phyloP scores from a whole-genome alignment of 495 filamentous ascomycete genomes.

The Podospora conica region DNA sequence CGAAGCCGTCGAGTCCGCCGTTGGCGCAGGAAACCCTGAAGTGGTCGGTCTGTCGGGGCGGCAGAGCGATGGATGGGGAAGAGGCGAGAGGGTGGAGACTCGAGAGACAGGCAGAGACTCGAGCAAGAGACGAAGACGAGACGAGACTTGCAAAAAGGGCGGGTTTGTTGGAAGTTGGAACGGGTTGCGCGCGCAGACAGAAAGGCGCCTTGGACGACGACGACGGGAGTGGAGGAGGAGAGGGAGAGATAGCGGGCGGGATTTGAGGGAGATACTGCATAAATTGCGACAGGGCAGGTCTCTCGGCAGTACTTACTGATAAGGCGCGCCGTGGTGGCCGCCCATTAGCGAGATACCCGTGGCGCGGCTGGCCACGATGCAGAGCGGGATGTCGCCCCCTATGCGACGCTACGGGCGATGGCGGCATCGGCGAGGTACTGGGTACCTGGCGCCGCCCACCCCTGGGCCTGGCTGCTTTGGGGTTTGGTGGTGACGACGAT shows the following conservation, averaged over 20 bases:
- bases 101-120: too few relatives aligned
- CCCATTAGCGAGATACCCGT: conserved; percentile 22
- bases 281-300: conserved; percentile 22
- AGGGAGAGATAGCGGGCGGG: conserved; percentile 27
- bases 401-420: conserved; percentile 20
- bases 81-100: background rate
- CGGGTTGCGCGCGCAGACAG: conserved; percentile 8
- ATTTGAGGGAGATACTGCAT: conserved; percentile 25
- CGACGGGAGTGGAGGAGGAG: background rate
- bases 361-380: background rate
- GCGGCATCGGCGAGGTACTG: conserved; percentile 17
- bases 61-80: background rate
- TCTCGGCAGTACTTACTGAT: conserved; percentile 15
- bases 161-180: too few relatives aligned
- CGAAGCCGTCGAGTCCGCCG: background rate
- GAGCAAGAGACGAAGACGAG: background rate
- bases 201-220: background rate
- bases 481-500: conserved; percentile 11
- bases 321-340: conserved; percentile 12
- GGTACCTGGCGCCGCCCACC: conserved; percentile 6
- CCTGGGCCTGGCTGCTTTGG: background rate
- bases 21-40: background rate
- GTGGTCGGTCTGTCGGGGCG: background rate
- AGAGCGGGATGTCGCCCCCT: conserved; percentile 21
- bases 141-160: background rate